Evolutionary conservation across 768 basidiomycete genomes (phyloP).

Genomic region (Russula sp.): DNA sequence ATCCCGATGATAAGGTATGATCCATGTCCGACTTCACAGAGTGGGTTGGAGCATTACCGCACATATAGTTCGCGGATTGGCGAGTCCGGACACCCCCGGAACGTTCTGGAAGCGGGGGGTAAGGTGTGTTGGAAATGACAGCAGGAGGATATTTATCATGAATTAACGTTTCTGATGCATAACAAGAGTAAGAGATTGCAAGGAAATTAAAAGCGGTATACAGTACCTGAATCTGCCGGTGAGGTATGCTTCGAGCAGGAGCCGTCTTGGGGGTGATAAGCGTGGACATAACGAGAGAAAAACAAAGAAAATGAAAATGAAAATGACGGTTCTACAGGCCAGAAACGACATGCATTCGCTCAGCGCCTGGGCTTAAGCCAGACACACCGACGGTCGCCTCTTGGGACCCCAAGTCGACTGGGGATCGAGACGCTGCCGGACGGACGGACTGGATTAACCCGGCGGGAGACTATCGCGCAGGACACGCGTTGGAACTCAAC

Average conservation of each 20-base stretch:
- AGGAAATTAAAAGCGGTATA: not conserved
- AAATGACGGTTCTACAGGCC: not conserved
- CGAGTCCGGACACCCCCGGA: not conserved
- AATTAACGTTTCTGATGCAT: not conserved
- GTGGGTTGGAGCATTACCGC: not conserved
- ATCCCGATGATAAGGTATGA: not conserved
- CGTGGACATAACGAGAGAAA: not conserved
- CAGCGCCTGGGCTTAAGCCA: slow-evolving; percentile 1
- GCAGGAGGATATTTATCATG: not conserved
- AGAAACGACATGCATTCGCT: slow-evolving; percentile 10
- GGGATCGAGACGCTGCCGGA: too few relatives aligned
- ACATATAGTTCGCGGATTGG: slow-evolving; percentile 5
- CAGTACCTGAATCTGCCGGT: slow-evolving; percentile 11
- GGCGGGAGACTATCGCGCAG: not conserved
- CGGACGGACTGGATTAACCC: not conserved
- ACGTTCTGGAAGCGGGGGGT: slow-evolving; percentile 18
- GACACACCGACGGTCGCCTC: not conserved
- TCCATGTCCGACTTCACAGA: slow-evolving; percentile 9
- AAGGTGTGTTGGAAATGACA: not conserved
- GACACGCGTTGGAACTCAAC: not conserved
- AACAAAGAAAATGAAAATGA: not conserved
- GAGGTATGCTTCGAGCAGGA: not conserved
- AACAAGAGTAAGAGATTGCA: not conserved
- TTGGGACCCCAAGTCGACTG: not conserved
- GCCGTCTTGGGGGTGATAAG: slow-evolving; percentile 5